A percentile compares a stretch with the other conserved stretches of the same genome.
These are phyloP conservation scores for Trapa incisa DNA, from an alignment of 345 rosid genomes.

Conservation along the genomic window DNA sequence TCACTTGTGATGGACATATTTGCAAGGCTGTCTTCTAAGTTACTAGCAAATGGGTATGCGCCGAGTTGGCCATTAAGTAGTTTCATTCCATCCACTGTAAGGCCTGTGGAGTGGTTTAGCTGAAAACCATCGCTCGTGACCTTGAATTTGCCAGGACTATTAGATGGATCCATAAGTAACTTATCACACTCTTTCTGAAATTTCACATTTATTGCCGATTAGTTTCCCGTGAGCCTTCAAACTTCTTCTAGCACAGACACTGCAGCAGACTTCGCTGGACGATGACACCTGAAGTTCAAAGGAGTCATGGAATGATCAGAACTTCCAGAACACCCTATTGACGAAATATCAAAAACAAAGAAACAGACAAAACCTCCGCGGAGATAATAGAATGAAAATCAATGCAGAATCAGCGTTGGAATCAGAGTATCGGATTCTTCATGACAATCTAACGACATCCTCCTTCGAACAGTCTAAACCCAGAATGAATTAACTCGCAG, in stretches of 20 bases:
- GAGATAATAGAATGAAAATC: not conserved
- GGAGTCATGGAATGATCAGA: not conserved
- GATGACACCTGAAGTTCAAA: not conserved
- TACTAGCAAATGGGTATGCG: conserved; percentile 30
- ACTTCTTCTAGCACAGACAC: not conserved
- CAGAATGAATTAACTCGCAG: not conserved
- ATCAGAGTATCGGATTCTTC: not conserved
- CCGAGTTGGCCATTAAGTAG: conserved; percentile 42
- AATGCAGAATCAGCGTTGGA: conserved; percentile 1
- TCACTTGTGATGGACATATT: conserved; percentile 20
- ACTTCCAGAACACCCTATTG: not conserved
- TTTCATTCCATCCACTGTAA: conserved; percentile 19
- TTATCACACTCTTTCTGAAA: conserved; percentile 48
- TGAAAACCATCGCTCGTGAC: conserved; percentile 13
- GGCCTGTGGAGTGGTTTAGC: conserved; percentile 19
- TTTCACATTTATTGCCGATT: conserved; percentile 29
- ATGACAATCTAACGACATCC: not conserved
- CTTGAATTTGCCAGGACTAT: conserved; percentile 5
- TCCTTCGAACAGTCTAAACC: conserved; percentile 4
- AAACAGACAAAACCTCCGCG: not conserved
- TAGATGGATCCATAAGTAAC: conserved; percentile 29
- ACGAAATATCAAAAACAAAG: not conserved
- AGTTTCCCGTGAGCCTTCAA: conserved; percentile 13
- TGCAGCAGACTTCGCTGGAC: not conserved
- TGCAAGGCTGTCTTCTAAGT: conserved; percentile 4